phyloP scores from a whole-genome alignment of 2,329 filamentous ascomycete genomes.

The Monilinia fructicola region DNA sequence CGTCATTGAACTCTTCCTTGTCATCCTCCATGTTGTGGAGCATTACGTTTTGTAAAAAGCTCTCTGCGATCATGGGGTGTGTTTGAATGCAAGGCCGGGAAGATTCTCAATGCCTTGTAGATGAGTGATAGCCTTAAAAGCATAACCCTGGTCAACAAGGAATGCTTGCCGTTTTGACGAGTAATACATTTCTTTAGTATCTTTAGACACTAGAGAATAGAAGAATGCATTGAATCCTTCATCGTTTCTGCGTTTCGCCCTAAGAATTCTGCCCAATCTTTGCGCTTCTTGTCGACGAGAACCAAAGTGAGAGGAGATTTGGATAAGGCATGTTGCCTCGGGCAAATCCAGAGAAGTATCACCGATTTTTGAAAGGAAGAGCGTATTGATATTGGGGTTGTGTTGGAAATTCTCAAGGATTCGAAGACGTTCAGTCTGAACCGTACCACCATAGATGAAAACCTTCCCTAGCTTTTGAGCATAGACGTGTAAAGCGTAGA shows the following conservation, averaged over 20 bases:
- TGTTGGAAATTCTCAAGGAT: slow-evolving; percentile 95
- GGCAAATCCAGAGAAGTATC: slow-evolving; percentile 97
- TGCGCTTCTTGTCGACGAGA: slow-evolving; percentile 96
- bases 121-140: slow-evolving; percentile 98
- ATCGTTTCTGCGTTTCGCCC: slow-evolving; percentile 93
- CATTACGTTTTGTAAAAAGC: slow-evolving; percentile 81
- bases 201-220: slow-evolving; percentile 95
- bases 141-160: slow-evolving; percentile 95
- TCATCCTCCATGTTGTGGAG: slow-evolving; percentile 68
- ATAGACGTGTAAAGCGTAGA: slow-evolving; percentile 86
- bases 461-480: slow-evolving; percentile 81
- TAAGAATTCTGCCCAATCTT: slow-evolving; percentile 84
- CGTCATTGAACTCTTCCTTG: slow-evolving; percentile 46
- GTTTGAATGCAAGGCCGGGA: slow-evolving; percentile 74
- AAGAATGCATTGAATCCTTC: slow-evolving; percentile 99
- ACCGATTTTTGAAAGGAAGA: slow-evolving; percentile 96
- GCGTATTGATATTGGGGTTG: slow-evolving; percentile 83
- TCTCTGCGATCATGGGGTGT: slow-evolving; percentile 79
- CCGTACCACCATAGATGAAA: slow-evolving; percentile 86
- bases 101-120: slow-evolving; percentile 87
- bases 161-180: slow-evolving; percentile 96
- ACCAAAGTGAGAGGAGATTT: slow-evolving; percentile 96
- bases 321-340: slow-evolving; percentile 93
- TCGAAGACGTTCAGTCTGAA: slow-evolving; percentile 76
- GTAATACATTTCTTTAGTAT: slow-evolving; percentile 97